Conservation (phyloP, 2,329 filamentous ascomycete genomes). For the Colletotrichum echinochloae region DNA sequence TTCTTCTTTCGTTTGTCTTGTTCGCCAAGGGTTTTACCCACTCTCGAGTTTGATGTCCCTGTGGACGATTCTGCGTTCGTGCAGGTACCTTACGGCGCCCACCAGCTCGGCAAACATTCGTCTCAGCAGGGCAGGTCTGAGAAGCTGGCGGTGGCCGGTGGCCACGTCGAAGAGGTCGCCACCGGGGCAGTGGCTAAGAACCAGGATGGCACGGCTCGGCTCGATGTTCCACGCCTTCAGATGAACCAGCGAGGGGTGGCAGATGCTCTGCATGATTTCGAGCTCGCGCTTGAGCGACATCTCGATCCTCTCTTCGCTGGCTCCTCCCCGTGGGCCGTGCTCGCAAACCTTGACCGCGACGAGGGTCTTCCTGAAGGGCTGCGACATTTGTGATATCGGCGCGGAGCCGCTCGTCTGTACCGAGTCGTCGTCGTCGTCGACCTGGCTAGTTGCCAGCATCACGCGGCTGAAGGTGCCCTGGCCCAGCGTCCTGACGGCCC, state of each 20-base stretch:
- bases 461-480: slow-evolving; percentile 97
- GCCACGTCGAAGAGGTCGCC: slow-evolving; percentile 96
- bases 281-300: slow-evolving; percentile 94
- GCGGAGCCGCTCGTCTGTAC: slow-evolving; percentile 51
- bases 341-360: slow-evolving; percentile 97
- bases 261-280: slow-evolving; percentile 89
- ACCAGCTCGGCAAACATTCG: slow-evolving; percentile 93
- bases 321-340: slow-evolving; percentile 92
- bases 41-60: slow-evolving; percentile 97
- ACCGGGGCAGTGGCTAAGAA: slow-evolving; percentile 91
- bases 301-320: slow-evolving; percentile 92
- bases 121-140: slow-evolving; percentile 78
- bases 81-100: slow-evolving; percentile 86
- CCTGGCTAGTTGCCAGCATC: slow-evolving; percentile 87
- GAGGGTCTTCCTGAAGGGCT: slow-evolving; percentile 75
- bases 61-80: slow-evolving; percentile 88
- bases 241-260: slow-evolving; percentile 90
- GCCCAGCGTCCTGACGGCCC: slow-evolving; percentile 82
- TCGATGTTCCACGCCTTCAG: slow-evolving; percentile 93
- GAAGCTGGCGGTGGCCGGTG: slow-evolving; percentile 74
- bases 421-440: slow-evolving; percentile 60
- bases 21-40: slow-evolving; percentile 61
- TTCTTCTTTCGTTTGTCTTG: too few species aligned
- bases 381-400: slow-evolving; percentile 55
- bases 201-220: slow-evolving; percentile 82